Percentiles rank a stretch among this genome's conserved stretches.
phyloP scores from a whole-genome alignment of 805 yeast genomes.

The Metschnikowia vanudenii region DNA sequence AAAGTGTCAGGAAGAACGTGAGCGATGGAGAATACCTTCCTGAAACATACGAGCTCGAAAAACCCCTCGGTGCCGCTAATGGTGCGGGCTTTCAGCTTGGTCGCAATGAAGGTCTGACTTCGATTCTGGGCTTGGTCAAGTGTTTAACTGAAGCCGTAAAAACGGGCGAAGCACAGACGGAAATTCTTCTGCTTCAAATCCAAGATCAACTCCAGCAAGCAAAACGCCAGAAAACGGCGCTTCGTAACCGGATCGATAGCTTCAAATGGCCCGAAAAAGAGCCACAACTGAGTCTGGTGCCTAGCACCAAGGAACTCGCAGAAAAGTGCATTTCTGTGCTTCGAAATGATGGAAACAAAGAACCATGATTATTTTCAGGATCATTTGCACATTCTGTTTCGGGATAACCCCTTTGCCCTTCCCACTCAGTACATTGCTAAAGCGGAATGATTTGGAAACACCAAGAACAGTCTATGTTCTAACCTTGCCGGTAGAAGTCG shows the following conservation, averaged over 20 bases:
- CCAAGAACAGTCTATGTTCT: no score
- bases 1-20: neutral
- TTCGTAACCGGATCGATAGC: neutral
- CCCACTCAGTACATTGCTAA: no score
- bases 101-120: neutral
- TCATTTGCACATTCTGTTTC: no score
- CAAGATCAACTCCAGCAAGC: conserved; percentile 3
- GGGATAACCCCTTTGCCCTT: no score
- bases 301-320: neutral
- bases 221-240: neutral
- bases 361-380: no score
- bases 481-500: no score
- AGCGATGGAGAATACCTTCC: conserved; percentile 1
- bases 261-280: neutral
- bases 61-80: neutral
- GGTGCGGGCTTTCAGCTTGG: neutral
- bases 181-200: conserved; percentile 2
- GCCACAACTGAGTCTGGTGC: neutral
- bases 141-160: conserved; percentile 4
- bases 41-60: neutral
- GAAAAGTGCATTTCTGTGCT: conserved; percentile 6
- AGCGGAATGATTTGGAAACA: no score
- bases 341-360: neutral
- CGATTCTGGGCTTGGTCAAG: conserved; percentile 1
- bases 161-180: conserved; percentile 3